These are phyloP conservation scores for Boletus reticuloceps DNA, from an alignment of 768 basidiomycete species.

Conservation along the genomic window DNA sequence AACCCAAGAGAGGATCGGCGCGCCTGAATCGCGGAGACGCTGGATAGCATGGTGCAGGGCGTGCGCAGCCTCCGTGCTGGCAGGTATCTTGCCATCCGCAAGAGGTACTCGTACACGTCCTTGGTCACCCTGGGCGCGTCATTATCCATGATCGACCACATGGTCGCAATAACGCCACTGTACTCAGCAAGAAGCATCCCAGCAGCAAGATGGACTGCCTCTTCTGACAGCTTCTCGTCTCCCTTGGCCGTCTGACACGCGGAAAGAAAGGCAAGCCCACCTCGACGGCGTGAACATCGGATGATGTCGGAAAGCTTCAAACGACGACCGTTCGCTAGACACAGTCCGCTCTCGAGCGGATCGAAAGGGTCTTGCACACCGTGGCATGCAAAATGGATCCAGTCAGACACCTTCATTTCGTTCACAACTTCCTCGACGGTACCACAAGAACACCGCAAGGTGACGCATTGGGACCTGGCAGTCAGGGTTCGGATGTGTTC, in stretches of 20 bases:
- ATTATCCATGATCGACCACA: not conserved
- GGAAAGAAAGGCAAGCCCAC: not conserved
- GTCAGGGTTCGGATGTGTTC: too few species aligned
- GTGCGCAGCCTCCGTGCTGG: not conserved
- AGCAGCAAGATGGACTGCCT: not conserved
- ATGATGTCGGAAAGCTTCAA: not conserved
- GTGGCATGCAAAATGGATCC: not conserved
- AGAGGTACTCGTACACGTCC: not conserved
- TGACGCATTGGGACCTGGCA: not conserved
- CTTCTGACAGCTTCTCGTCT: not conserved
- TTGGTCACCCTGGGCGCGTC: not conserved
- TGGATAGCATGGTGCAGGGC: not conserved
- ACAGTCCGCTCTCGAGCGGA: not conserved
- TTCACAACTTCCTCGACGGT: not conserved
- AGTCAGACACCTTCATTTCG: not conserved
- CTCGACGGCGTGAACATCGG: not conserved
- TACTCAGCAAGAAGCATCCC: not conserved
- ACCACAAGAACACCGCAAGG: not conserved
- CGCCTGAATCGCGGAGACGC: not conserved
- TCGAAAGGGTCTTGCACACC: not conserved
- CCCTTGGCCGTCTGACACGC: not conserved
- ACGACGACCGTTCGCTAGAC: not conserved
- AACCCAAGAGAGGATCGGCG: not conserved
- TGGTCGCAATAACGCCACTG: not conserved
- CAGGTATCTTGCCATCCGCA: not conserved